Evolutionary conservation across 768 basidiomycete genomes (phyloP).

Genomic region (Trametes cubensis): DNA sequence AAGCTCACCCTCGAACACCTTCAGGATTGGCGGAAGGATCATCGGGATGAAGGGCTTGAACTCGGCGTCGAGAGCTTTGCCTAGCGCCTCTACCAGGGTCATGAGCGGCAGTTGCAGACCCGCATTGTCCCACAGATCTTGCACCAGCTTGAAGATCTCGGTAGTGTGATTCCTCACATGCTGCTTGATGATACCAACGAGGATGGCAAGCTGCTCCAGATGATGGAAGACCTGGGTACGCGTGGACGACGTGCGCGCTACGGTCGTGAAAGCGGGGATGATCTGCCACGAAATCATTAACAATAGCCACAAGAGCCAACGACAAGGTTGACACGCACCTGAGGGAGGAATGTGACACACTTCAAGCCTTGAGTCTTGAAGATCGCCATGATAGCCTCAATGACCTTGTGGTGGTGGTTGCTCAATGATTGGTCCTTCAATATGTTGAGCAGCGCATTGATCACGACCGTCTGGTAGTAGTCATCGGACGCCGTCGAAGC

Average conservation of each 20-base stretch:
- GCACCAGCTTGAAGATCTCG: slow-evolving; percentile 82
- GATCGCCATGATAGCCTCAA: slow-evolving; percentile 98
- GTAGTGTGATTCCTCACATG: slow-evolving; percentile 92
- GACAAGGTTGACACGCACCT: slow-evolving; percentile 49
- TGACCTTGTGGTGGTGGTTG: slow-evolving; percentile 88
- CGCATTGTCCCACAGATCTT: slow-evolving; percentile 87
- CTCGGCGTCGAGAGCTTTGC: slow-evolving; percentile 92
- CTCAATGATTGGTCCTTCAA: slow-evolving; percentile 87
- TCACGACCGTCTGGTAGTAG: slow-evolving; percentile 96
- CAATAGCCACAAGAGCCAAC: background rate
- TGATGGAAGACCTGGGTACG: slow-evolving; percentile 92
- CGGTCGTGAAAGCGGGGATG: slow-evolving; percentile 90
- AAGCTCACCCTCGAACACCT: slow-evolving; percentile 87
- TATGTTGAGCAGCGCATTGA: slow-evolving; percentile 83
- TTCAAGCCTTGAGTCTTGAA: slow-evolving; percentile 98
- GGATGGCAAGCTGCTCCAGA: slow-evolving; percentile 91
- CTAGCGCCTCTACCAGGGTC: slow-evolving; percentile 88
- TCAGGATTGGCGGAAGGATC: slow-evolving; percentile 85
- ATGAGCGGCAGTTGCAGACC: slow-evolving; percentile 90
- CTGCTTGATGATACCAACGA: slow-evolving; percentile 95
- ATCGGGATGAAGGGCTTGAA: slow-evolving; percentile 95
- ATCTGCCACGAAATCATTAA: slow-evolving; percentile 51
- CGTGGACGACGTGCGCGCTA: slow-evolving; percentile 80
- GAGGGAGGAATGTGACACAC: slow-evolving; percentile 93
- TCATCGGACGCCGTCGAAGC: slow-evolving; percentile 79